These are phyloP conservation scores for Ustilago tritici DNA, from an alignment of 1,284 basidiomycete species.

Conservation along the genomic window DNA sequence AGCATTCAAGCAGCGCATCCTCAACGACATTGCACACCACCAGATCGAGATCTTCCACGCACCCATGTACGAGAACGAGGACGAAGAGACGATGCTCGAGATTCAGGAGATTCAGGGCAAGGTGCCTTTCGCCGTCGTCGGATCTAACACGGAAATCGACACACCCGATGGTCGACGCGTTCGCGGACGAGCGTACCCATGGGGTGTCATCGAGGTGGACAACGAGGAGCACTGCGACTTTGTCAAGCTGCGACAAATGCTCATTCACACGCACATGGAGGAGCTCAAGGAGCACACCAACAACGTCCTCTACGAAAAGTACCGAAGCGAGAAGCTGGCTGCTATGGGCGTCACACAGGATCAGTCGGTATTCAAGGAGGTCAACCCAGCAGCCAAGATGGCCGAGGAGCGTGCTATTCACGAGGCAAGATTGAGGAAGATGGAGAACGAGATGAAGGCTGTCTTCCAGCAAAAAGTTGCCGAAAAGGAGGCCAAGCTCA, in stretches of 20 bases:
- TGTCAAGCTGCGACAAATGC: conserved; percentile 70
- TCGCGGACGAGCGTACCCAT: conserved; percentile 68
- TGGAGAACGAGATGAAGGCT: conserved; percentile 70
- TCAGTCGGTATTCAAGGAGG: conserved; percentile 67
- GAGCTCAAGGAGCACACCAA: conserved; percentile 69
- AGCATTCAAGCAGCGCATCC: conserved; percentile 66
- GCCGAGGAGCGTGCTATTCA: conserved; percentile 68
- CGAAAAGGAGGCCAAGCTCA: conserved; percentile 69
- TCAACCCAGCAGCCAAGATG: conserved; percentile 67
- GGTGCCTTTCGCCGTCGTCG: conserved; percentile 68
- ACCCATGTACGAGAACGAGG: conserved; percentile 64
- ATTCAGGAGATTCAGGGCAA: conserved; percentile 67
- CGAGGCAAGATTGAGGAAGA: conserved; percentile 69
- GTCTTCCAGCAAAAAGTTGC: conserved; percentile 70
- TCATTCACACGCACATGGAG: conserved; percentile 69
- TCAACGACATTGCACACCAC: conserved; percentile 67
- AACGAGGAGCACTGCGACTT: conserved; percentile 69
- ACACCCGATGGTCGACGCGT: conserved; percentile 67
- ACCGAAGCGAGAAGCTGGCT: conserved; percentile 65
- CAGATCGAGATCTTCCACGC: conserved; percentile 67
- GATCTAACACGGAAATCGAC: conserved; percentile 66
- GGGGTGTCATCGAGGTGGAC: conserved; percentile 69
- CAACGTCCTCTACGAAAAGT: conserved; percentile 66
- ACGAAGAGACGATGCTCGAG: conserved; percentile 68
- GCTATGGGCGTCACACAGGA: conserved; percentile 67